phyloP scores from a whole-genome alignment of 1,284 basidiomycete species.

The Ganoderma meredithae region DNA sequence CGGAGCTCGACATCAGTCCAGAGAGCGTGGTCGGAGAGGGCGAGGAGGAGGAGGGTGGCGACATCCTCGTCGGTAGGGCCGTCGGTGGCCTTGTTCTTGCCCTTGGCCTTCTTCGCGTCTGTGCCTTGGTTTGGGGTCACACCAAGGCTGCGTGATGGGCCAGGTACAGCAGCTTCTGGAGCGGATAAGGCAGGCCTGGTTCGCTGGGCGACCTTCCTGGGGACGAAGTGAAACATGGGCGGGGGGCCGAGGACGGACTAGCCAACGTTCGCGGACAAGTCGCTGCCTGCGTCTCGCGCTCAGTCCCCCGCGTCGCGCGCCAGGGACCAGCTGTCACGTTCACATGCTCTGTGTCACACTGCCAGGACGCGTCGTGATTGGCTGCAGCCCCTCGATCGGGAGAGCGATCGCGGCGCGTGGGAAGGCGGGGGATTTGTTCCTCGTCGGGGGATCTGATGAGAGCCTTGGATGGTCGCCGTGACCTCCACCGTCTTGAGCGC shows the following conservation, averaged over 20 bases:
- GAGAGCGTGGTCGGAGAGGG: conserved; percentile 70
- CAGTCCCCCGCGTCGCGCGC: neutral
- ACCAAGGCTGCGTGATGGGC: neutral
- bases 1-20: conserved; percentile 65
- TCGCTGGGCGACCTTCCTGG: conserved; percentile 38
- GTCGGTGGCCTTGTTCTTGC: conserved; percentile 3
- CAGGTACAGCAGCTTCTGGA: conserved; percentile 4
- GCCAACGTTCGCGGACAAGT: conserved; percentile 3
- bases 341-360: neutral
- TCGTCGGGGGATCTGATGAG: neutral
- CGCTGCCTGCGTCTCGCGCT: neutral
- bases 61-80: conserved; percentile 50
- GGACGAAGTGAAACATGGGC: conserved; percentile 41
- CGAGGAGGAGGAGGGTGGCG: conserved; percentile 56
- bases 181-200: conserved; percentile 10
- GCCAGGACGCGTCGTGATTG: conserved; percentile 1
- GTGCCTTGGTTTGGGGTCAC: neutral
- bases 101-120: neutral
- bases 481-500: neutral
- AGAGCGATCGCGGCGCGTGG: neutral
- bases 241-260: conserved; percentile 5
- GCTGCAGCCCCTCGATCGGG: neutral
- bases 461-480: neutral
- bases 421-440: neutral
- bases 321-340: conserved; percentile 7